Conservation (phyloP, 2,329 filamentous ascomycete genomes). For the Fusarium bulbicola region DNA sequence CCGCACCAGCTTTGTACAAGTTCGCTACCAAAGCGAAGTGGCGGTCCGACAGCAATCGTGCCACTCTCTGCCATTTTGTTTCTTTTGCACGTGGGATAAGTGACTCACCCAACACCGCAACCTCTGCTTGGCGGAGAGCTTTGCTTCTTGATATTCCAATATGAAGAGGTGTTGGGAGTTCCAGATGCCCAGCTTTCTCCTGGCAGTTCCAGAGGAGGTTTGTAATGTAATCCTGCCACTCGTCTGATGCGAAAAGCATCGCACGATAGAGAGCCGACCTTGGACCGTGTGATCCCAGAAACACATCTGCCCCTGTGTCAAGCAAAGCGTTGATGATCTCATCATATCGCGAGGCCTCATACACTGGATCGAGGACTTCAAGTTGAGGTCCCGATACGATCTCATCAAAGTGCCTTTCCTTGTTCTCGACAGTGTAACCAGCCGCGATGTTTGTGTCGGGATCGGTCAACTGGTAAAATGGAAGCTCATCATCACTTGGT, state of each 20-base stretch:
- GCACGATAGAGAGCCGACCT: conserved; percentile 6
- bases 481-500: background rate
- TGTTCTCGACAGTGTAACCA: conserved; percentile 2
- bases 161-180: background rate
- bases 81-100: background rate
- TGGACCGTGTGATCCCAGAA: background rate
- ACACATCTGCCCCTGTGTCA: conserved; percentile 6
- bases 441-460: background rate
- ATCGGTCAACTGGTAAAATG: background rate
- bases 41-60: background rate
- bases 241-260: conserved; percentile 13
- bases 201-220: conserved; percentile 11
- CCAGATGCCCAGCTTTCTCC: background rate
- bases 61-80: conserved; percentile 8
- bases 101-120: background rate
- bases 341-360: conserved; percentile 10
- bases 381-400: background rate
- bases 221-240: conserved; percentile 16
- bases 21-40: conserved; percentile 18
- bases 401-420: background rate
- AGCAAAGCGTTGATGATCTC: conserved; percentile 22
- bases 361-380: background rate
- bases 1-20: conserved; percentile 15
- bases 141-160: background rate
- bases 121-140: conserved; percentile 25